Evolutionary conservation across 768 basidiomycete genomes (phyloP).

Genomic region (Termitomyces sp.): DNA sequence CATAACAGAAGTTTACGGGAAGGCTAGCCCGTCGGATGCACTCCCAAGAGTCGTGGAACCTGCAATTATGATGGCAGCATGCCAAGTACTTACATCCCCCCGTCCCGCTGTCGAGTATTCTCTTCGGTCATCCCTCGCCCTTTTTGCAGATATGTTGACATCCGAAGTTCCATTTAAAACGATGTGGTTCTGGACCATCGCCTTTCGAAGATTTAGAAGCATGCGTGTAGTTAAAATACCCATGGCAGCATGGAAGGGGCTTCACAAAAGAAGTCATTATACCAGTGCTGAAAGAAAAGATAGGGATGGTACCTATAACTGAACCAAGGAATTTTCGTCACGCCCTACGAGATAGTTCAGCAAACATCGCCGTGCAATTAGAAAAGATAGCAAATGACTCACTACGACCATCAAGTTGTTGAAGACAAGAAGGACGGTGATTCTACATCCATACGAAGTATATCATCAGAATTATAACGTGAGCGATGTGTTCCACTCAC

Average conservation of each 20-base stretch:
- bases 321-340: constrained; percentile 44
- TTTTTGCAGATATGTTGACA: neutral
- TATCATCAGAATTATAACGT: neutral
- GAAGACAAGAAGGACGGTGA: constrained; percentile 33
- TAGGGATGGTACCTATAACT: constrained; percentile 31
- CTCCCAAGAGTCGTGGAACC: neutral
- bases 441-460: constrained; percentile 18
- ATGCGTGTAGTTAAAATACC: constrained; percentile 42
- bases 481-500: constrained; percentile 16
- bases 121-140: neutral
- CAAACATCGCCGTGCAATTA: neutral
- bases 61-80: neutral
- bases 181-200: constrained; percentile 11
- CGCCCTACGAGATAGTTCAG: constrained; percentile 20
- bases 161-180: neutral
- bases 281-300: neutral
- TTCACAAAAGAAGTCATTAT: constrained; percentile 7
- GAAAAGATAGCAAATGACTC: neutral
- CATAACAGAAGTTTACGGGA: neutral
- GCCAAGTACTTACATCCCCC: neutral
- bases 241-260: constrained; percentile 42
- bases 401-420: constrained; percentile 44
- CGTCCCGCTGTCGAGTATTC: neutral
- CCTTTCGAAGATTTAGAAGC: constrained; percentile 39
- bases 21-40: neutral